These are phyloP conservation scores for Camellia granthamiana DNA, from an alignment of 148 eudicot genomes.

Conservation along the genomic window DNA sequence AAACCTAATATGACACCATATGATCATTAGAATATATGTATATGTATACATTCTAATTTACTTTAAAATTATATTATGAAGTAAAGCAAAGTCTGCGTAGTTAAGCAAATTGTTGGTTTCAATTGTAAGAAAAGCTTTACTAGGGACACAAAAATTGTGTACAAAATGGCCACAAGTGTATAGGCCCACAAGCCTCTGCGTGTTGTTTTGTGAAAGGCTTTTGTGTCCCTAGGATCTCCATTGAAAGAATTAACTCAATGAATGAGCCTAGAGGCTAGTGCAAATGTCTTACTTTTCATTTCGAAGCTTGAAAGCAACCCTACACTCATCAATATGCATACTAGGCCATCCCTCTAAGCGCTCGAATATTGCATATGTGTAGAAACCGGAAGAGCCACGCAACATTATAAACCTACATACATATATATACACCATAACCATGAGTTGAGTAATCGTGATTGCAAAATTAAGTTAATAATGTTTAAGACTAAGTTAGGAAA, in stretches of 20 bases:
- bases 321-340: conserved; percentile 47
- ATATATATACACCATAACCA: background rate
- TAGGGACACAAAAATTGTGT: too few relatives aligned
- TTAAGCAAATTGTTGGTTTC: too few relatives aligned
- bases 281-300: background rate
- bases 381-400: conserved; percentile 71
- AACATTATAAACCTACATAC: conserved; percentile 56
- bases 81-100: too few relatives aligned
- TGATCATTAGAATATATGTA: background rate
- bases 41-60: too few relatives aligned
- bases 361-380: conserved; percentile 62
- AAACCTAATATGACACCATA: conserved; percentile 41
- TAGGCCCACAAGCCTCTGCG: too few relatives aligned
- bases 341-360: conserved; percentile 57
- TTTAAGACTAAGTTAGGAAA: too few relatives aligned
- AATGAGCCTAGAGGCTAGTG: background rate
- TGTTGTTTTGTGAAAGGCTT: too few relatives aligned
- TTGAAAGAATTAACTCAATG: too few relatives aligned
- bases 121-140: too few relatives aligned
- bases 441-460: background rate
- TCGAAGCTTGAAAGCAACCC: conserved; percentile 68
- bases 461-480: background rate
- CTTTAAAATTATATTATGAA: too few relatives aligned
- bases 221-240: too few relatives aligned
- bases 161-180: too few relatives aligned